phyloP scores from a whole-genome alignment of 306 rosid species.

The Cicer arietinum region DNA sequence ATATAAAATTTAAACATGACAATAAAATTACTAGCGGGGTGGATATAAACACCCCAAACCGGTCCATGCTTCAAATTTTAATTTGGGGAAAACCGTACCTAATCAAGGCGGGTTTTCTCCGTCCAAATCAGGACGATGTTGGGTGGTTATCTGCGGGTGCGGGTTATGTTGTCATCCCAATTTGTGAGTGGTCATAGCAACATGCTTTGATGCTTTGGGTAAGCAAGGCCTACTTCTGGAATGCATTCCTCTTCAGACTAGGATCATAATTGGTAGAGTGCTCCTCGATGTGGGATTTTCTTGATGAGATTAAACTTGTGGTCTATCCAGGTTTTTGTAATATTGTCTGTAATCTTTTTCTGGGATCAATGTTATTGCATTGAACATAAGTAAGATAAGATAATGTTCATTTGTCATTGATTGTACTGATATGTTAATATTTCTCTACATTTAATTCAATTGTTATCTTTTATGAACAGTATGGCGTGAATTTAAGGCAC shows the following conservation, averaged over 20 bases:
- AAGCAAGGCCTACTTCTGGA: not conserved
- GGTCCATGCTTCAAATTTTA: too few species aligned
- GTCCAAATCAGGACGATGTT: too few species aligned
- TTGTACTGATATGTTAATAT: conserved; percentile 5
- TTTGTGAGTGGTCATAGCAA: not conserved
- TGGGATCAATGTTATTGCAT: conserved; percentile 11
- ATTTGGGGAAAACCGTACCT: too few species aligned
- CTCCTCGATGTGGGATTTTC: not conserved
- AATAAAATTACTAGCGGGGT: too few species aligned
- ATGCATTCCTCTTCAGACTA: not conserved
- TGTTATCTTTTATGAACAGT: conserved; percentile 47
- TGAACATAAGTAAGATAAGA: conserved; percentile 23
- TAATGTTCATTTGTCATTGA: conserved; percentile 20
- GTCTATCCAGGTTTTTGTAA: not conserved
- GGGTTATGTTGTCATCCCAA: not conserved
- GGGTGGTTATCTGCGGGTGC: too few species aligned
- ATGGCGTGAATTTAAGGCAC: conserved; percentile 85
- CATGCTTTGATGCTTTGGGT: conserved; percentile 25
- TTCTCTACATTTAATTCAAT: conserved; percentile 17
- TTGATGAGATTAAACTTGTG: not conserved
- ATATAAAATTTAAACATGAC: too few species aligned
- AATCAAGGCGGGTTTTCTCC: too few species aligned
- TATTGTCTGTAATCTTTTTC: conserved; percentile 22
- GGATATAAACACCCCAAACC: too few species aligned
- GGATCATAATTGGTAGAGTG: not conserved